These are phyloP conservation scores for Suillus sp. DNA, from an alignment of 768 basidiomycete species.

Conservation along the genomic window DNA sequence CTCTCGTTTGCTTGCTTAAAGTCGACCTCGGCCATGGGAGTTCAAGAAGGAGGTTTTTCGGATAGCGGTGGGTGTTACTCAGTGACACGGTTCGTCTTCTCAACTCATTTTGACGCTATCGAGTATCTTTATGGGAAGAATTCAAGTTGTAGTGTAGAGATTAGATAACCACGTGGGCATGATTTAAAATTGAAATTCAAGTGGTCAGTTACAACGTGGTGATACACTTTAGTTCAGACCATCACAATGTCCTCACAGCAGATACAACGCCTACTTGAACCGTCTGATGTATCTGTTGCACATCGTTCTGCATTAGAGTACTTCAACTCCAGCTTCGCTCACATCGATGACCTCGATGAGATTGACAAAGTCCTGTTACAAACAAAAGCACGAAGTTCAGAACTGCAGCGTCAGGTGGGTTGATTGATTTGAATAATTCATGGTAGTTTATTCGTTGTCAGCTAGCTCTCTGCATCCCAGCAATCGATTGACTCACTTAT, in stretches of 20 bases:
- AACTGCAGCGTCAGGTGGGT: slow-evolving; percentile 9
- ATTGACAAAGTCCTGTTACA: slow-evolving; percentile 48
- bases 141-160: slow-evolving; percentile 1
- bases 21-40: slow-evolving; percentile 24
- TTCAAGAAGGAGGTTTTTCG: background rate
- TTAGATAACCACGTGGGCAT: slow-evolving; percentile 31
- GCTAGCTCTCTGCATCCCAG: slow-evolving; percentile 61
- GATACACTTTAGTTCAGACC: background rate
- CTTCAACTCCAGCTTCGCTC: slow-evolving; percentile 53
- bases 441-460: slow-evolving; percentile 31
- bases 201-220: slow-evolving; percentile 8
- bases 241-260: slow-evolving; percentile 42
- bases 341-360: slow-evolving; percentile 41
- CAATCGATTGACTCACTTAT: slow-evolving; percentile 49
- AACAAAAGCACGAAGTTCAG: slow-evolving; percentile 36
- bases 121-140: background rate
- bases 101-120: slow-evolving; percentile 8
- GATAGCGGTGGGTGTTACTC: background rate
- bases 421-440: background rate
- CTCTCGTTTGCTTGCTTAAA: slow-evolving; percentile 44
- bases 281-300: slow-evolving; percentile 47
- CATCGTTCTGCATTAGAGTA: slow-evolving; percentile 35
- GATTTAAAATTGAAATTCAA: background rate
- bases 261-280: slow-evolving; percentile 51
- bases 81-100: background rate